Conservation (phyloP, 2,329 filamentous ascomycete genomes). For the Monosporascus sp. region DNA sequence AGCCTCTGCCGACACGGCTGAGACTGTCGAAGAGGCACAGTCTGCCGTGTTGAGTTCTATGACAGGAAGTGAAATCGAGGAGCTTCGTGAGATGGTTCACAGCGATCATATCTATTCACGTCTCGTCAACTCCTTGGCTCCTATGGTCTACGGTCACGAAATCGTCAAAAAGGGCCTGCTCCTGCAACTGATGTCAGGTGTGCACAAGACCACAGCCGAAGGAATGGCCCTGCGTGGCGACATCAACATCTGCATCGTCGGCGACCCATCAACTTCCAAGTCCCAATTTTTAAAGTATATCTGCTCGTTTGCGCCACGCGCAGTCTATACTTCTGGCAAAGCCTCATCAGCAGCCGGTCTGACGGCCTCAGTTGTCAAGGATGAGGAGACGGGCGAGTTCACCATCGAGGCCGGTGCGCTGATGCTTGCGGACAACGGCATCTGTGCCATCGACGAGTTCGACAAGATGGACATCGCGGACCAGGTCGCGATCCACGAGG, state of each 20-base stretch:
- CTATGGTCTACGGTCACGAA: slow-evolving; percentile 95
- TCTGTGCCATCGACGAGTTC: slow-evolving; percentile 98
- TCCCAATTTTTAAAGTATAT: slow-evolving; percentile 98
- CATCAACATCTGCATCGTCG: slow-evolving; percentile 98
- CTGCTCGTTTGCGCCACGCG: slow-evolving; percentile 91
- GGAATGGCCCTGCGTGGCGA: slow-evolving; percentile 95
- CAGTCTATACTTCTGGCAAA: slow-evolving; percentile 96
- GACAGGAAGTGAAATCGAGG: slow-evolving; percentile 81
- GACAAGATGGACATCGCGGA: slow-evolving; percentile 99
- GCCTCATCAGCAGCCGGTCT: slow-evolving; percentile 96
- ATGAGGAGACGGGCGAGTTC: slow-evolving; percentile 97
- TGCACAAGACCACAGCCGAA: slow-evolving; percentile 85
- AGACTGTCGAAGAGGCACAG: slow-evolving; percentile 79
- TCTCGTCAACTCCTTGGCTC: slow-evolving; percentile 87
- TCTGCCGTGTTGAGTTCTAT: slow-evolving; percentile 82
- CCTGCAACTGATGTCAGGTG: slow-evolving; percentile 92
- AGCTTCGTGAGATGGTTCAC: slow-evolving; percentile 89
- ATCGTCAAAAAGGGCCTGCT: slow-evolving; percentile 97
- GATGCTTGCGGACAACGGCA: slow-evolving; percentile 95
- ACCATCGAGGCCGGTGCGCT: slow-evolving; percentile 97
- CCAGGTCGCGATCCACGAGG: slow-evolving; percentile 98
- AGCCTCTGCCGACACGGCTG: slow-evolving; percentile 60
- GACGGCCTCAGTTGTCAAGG: slow-evolving; percentile 93
- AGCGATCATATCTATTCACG: slow-evolving; percentile 92
- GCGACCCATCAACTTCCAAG: slow-evolving; percentile 94